Evolutionary conservation across 768 basidiomycete species (phyloP).

Genomic region (button mushroom (Agaricus bisporus)): DNA sequence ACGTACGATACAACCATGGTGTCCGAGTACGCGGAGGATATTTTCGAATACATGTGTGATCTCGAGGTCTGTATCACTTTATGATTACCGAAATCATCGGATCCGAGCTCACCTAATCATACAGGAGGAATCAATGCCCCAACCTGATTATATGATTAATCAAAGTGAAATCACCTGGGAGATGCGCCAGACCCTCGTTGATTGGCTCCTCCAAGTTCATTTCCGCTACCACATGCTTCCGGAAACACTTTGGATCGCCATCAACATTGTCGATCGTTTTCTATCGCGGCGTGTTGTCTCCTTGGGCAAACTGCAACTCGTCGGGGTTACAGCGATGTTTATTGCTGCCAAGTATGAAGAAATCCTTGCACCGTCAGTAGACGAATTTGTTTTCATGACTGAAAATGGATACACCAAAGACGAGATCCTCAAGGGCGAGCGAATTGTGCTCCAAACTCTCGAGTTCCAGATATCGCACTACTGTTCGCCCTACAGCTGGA

Average conservation of each 20-base stretch:
- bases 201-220: conserved; percentile 98
- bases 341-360: conserved; percentile 99
- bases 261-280: conserved; percentile 95
- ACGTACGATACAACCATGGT: conserved; percentile 91
- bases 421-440: conserved; percentile 97
- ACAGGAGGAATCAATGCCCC: conserved; percentile 85
- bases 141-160: conserved; percentile 86
- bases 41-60: conserved; percentile 92
- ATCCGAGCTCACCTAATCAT: conserved; percentile 14
- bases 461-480: conserved; percentile 96
- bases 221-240: conserved; percentile 98
- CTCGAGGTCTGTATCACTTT: conserved; percentile 59
- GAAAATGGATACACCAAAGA: conserved; percentile 91
- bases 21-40: conserved; percentile 97
- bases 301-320: conserved; percentile 87
- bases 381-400: conserved; percentile 99
- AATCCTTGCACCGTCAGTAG: conserved; percentile 92
- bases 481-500: conserved; percentile 99
- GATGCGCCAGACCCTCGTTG: conserved; percentile 95
- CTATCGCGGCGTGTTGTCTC: conserved; percentile 84
- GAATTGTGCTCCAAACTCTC: conserved; percentile 90
- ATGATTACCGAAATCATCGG: background rate
- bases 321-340: conserved; percentile 98
- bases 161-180: conserved; percentile 91
- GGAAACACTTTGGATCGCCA: conserved; percentile 97